Evolutionary conservation across 2,329 filamentous ascomycete genomes (phyloP), one percentile per base, ranked within the genome.

Genomic region (Trichoderma polysporum): DNA sequence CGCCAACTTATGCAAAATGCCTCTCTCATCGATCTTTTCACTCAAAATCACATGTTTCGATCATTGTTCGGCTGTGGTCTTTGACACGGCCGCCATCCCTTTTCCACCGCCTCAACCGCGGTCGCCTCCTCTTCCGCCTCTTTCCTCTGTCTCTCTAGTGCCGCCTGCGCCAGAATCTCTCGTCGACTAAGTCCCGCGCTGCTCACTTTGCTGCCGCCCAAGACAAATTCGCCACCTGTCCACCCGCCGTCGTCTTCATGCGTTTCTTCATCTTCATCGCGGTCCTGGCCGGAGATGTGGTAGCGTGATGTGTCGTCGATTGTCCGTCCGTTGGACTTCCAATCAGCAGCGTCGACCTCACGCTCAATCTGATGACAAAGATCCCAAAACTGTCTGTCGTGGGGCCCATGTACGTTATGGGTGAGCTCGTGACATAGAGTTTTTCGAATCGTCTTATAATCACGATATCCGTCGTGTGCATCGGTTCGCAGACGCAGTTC

Each of bases 391-490:
- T 91, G 81, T 19, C 88, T 83, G 78, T 98, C 93, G 77, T 99
- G 95, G 0, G 91, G 88, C 0, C 91, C 84, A 79, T 91, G 90
- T 10, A 97, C 92, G 73, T 97, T 97, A 78, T 99, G 95, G 71
- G 94, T 90, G 19, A 99, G 83, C 81, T 99, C 95, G 80, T 99
- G 95, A 75, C 94, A 98, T 13, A 99, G 83, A 53, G 95, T 98
- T 72, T 91, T 92, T 60, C 95, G 87, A 57, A 99, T 96, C 0
- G 91, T 94, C 73, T 90, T 90, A 80, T 98, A 99, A 76, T 97
- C 93, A 41, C 95, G 83, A 74, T 97, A 98, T 0, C 95, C 95
- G 76, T 97, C 93, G 76, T 95, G 93, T 2, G 91, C 92, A 79
- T 99, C 95, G 1, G 95, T 98, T n/a, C 95, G 84, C 39, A 99